phyloP scores from a whole-genome alignment of 345 rosid species.

The Euphorbia lathyris region DNA sequence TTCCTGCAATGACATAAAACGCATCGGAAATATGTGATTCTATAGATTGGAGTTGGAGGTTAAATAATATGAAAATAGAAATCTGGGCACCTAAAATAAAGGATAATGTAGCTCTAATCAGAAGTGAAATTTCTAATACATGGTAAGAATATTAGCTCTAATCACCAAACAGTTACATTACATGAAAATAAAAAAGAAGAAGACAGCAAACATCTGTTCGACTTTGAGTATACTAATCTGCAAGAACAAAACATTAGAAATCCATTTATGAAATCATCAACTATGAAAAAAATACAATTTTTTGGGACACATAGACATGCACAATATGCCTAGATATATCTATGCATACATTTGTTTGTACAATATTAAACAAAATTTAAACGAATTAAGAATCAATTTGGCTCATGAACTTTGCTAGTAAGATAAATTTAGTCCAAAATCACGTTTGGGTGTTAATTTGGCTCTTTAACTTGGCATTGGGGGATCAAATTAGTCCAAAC shows the following conservation, averaged over 20 bases:
- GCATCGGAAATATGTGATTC: conserved; percentile 4
- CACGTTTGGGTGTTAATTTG: too few species aligned
- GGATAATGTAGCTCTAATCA: neutral
- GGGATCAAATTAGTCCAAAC: too few species aligned
- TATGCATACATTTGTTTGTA: neutral
- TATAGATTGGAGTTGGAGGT: neutral
- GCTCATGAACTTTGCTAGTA: too few species aligned
- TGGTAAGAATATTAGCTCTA: neutral
- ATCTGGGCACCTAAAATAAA: neutral
- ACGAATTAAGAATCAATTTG: too few species aligned
- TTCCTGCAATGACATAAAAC: conserved; percentile 46
- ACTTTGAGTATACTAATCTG: neutral
- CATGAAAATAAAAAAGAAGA: too few species aligned
- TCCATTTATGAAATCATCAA: neutral
- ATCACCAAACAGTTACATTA: conserved; percentile 10
- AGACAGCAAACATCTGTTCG: neutral
- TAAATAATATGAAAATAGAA: neutral
- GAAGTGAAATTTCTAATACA: neutral
- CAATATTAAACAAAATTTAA: too few species aligned
- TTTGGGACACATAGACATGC: neutral
- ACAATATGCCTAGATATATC: neutral
- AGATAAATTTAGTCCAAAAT: too few species aligned
- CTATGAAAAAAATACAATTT: neutral
- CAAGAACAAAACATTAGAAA: neutral
- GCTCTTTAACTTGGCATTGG: too few species aligned